Percentiles rank a stretch among this genome's conserved stretches.
phyloP scores from a whole-genome alignment of 1,284 basidiomycete genomes.

The Microbotryomycetes sp. region DNA sequence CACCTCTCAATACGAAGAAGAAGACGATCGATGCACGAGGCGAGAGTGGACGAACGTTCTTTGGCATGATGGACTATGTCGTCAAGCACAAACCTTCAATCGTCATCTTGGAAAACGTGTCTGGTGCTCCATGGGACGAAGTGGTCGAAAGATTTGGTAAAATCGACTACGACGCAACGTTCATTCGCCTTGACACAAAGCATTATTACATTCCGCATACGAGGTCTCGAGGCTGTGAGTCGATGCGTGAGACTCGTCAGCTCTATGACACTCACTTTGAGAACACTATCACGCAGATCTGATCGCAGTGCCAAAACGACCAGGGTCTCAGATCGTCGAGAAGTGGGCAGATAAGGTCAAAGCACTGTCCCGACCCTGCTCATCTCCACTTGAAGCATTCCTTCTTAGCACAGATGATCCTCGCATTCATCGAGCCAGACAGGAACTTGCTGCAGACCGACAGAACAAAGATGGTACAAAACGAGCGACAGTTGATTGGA shows the following conservation, averaged over 20 bases:
- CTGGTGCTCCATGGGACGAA: constrained; percentile 76
- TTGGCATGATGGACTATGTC: constrained; percentile 84
- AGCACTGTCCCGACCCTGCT: constrained; percentile 71
- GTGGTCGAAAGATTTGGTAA: constrained; percentile 70
- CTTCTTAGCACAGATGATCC: constrained; percentile 84
- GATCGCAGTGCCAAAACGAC: constrained; percentile 57
- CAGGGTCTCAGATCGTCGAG: constrained; percentile 53
- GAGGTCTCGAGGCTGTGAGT: constrained; percentile 66
- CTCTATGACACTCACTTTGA: no score
- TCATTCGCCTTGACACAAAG: constrained; percentile 78
- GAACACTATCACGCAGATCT: constrained; percentile 48
- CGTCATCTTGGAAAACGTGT: constrained; percentile 91
- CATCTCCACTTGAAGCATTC: constrained; percentile 83
- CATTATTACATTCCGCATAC: constrained; percentile 91
- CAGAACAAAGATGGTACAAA: constrained; percentile 48
- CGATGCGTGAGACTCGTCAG: not conserved
- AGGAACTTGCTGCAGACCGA: constrained; percentile 62
- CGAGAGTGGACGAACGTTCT: constrained; percentile 57
- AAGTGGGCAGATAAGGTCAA: constrained; percentile 65
- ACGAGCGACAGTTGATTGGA: constrained; percentile 63
- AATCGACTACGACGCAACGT: constrained; percentile 69
- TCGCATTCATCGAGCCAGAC: constrained; percentile 78
- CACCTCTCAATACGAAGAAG: constrained; percentile 86
- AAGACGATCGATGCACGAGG: constrained; percentile 80
- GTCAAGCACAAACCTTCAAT: constrained; percentile 76